phyloP scores from a whole-genome alignment of 768 basidiomycete species.

The Russula foetens region DNA sequence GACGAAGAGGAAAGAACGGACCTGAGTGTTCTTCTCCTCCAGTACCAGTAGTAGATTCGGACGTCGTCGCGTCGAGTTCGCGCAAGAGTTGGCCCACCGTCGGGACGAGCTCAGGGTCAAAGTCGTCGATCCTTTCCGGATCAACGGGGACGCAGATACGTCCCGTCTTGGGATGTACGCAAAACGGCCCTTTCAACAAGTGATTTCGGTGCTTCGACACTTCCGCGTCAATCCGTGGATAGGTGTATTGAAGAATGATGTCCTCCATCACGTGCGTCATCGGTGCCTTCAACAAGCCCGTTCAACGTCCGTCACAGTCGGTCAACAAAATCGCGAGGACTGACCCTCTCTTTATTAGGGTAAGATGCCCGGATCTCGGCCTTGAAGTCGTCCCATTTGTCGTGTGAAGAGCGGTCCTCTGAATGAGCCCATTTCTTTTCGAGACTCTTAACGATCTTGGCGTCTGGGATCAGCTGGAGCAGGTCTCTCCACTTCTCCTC shows the following conservation, averaged over 20 bases:
- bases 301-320: not conserved
- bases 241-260: constrained; percentile 87
- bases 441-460: constrained; percentile 39
- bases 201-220: constrained; percentile 98
- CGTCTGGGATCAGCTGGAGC: constrained; percentile 66
- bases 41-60: constrained; percentile 10
- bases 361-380: constrained; percentile 27
- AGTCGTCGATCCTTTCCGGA: constrained; percentile 61
- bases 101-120: constrained; percentile 81
- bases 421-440: constrained; percentile 50
- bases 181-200: constrained; percentile 95
- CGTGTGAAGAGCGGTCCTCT: constrained; percentile 45
- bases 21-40: constrained; percentile 16
- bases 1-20: not conserved
- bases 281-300: constrained; percentile 22
- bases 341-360: constrained; percentile 29
- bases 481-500: constrained; percentile 69
- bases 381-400: constrained; percentile 71
- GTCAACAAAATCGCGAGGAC: constrained; percentile 13
- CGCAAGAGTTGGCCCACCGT: constrained; percentile 76
- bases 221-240: constrained; percentile 93
- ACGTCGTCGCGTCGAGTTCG: constrained; percentile 53
- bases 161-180: constrained; percentile 93
- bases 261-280: constrained; percentile 64
- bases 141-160: constrained; percentile 92